These are phyloP conservation scores for Plantago ovata DNA, from an alignment of 257 asterid species.

Conservation along the genomic window DNA sequence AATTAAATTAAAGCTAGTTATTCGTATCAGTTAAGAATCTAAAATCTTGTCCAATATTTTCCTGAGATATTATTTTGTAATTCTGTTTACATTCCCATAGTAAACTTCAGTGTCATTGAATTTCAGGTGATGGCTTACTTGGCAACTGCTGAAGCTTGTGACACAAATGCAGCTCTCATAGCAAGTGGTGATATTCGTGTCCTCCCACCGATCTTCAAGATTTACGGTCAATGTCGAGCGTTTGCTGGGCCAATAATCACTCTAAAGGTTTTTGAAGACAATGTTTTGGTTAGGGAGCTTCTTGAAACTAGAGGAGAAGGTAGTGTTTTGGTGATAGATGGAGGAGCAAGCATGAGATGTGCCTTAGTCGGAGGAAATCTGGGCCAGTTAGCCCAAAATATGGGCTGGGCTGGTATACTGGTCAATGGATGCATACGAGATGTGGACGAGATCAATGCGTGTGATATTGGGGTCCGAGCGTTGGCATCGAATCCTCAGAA, in stretches of 20 bases:
- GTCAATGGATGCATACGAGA: slow-evolving; percentile 82
- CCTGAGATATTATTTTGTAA: too few relatives aligned
- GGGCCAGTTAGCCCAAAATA: slow-evolving; percentile 69
- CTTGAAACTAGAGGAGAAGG: slow-evolving; percentile 76
- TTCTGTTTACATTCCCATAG: not conserved
- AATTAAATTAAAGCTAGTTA: too few relatives aligned
- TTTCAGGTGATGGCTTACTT: slow-evolving; percentile 52
- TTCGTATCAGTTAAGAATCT: too few relatives aligned
- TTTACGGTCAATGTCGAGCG: slow-evolving; percentile 59
- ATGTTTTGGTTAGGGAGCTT: slow-evolving; percentile 66
- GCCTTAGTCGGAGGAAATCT: slow-evolving; percentile 80
- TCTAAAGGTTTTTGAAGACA: slow-evolving; percentile 76
- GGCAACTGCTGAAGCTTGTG: slow-evolving; percentile 83
- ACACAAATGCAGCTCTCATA: slow-evolving; percentile 52
- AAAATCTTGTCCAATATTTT: too few relatives aligned
- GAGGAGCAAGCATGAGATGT: slow-evolving; percentile 83
- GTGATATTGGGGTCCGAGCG: slow-evolving; percentile 83
- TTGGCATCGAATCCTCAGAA: slow-evolving; percentile 79
- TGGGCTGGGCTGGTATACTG: slow-evolving; percentile 72
- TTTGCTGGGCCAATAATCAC: slow-evolving; percentile 74
- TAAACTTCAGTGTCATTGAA: not conserved
- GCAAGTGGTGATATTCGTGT: slow-evolving; percentile 65
- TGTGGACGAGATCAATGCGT: slow-evolving; percentile 76
- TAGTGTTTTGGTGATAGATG: slow-evolving; percentile 72
- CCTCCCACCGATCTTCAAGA: slow-evolving; percentile 72